phyloP scores from a whole-genome alignment of 352 stramenopile genomes.

The Globisporangium alternatum region DNA sequence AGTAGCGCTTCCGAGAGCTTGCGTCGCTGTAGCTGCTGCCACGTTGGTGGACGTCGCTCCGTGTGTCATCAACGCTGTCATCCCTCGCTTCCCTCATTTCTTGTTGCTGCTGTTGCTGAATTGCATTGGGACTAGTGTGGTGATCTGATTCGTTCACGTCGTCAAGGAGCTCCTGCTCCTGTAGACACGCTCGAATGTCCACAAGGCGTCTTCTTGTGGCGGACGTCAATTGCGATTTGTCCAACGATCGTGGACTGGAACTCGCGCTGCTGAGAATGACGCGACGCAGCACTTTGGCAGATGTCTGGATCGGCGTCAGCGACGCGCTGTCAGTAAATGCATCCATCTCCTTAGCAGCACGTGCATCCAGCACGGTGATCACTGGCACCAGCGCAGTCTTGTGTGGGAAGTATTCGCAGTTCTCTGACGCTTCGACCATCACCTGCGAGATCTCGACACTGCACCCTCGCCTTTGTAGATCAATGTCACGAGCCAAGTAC shows the following conservation, averaged over 20 bases:
- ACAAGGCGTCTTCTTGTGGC: constrained; percentile 11
- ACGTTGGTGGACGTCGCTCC: not conserved
- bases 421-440: constrained; percentile 31
- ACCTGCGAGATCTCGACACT: constrained; percentile 26
- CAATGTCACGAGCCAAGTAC: constrained; percentile 56
- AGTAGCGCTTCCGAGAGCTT: not conserved
- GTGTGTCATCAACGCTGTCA: not conserved
- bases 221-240: not conserved
- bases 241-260: not conserved
- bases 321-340: not conserved
- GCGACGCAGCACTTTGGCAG: not conserved
- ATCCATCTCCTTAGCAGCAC: not conserved
- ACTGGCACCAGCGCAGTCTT: constrained; percentile 55
- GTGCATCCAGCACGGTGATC: constrained; percentile 47
- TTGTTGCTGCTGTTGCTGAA: constrained; percentile 7
- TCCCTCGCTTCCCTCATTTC: not conserved
- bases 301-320: not conserved
- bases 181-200: constrained; percentile 15
- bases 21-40: not conserved
- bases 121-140: not conserved
- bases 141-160: not conserved
- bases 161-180: constrained; percentile 4
- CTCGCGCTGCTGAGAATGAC: not conserved
- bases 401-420: constrained; percentile 72
- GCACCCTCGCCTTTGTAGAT: constrained; percentile 47